Evolutionary conservation across 108 stramenopile species (phyloP), one percentile per base, ranked within the genome.

Genomic region (Pinguiococcus pyrenoidosus): DNA sequence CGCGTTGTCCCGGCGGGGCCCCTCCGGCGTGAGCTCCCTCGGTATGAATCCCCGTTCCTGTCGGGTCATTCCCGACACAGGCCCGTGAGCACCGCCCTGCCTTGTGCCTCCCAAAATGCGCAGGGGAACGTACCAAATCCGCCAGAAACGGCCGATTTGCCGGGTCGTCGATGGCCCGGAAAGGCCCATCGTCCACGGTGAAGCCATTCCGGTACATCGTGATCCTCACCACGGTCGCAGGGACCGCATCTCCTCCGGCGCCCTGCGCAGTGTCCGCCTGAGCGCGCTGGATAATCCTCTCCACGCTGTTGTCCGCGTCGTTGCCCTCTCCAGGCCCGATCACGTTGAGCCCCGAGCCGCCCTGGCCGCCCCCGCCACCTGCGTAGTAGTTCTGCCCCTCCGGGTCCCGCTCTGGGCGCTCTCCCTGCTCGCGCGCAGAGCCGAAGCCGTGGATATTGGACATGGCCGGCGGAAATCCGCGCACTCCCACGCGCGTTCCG

Each of bases 141-240:
- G 72, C 67, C 42, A 94, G 46, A 64, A 94, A 94, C 17, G 78
- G 74, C 14, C 75, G 59, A 74, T 90, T 94, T 46, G 52, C 59
- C 0, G 85, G 83, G 72, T 89, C 87, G 37, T 85, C 80, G 32
- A 89, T 51, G 18, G 78, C 65, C 26, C 92, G 76, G 49, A 86
- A 87, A 7, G 84, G 85, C 1, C 92, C 92, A 30, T 89, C 76
- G 59, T 94, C 84, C 0, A 94, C 89, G 0, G 82, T 78, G 54
- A 94, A 94, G 14, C 92, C 92, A 37, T 82, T 75, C 16, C 80
- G 80, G 46, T 89, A 94, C 87, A 94, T 84, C 29, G 84, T 87
- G 41, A 94, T 92, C 5, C 79, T 84, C 5, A 21, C 12, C 14
- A 14, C 17, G 12, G 39, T 17, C 16, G 17, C 46, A 25, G 46